Evolutionary conservation across 73 alveolate genomes (phyloP), one percentile per base, ranked within the genome.

Genomic region (Paramecium sexaurelia): DNA sequence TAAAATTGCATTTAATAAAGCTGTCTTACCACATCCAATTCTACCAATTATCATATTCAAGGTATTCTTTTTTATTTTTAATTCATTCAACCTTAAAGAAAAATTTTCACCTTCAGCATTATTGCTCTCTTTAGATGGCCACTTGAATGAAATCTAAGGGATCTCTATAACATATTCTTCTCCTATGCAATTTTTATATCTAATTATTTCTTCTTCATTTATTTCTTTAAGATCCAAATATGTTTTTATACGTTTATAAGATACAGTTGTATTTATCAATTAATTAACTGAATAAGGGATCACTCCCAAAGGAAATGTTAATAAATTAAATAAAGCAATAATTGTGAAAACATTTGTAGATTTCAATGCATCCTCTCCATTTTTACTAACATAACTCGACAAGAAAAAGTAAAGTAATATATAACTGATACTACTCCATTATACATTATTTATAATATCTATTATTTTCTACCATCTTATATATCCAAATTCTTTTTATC

Each of bases 11-110:
- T 88, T 75, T 26, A 88, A 68, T 17, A 88, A 71, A 13, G 94
- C 94, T 20, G 91, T 56, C 75, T 88, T 88, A 1, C 94, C 94
- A 39, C 87, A 69, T 13, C 94, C 94, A 9, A 88, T 88, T 71
- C 87, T 36, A 11, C 94, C 94, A 5, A 88, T 69, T 40, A 88
- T 88, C 69, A 88, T 88, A 26, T 75, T 24, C 1, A 88, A 24
- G 15, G 85, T 57, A 10, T 66, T 66, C 35, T 47, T 88, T 13
- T 69, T 66, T n/a, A 88, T 69, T 41, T 75, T 37, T 9, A 88
- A 17, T 17, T 40, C 89, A 22, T 5, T 32, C 24, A 88, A 27
- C n/a, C 6, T 88, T n/a, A 88, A 69, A 11, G 68, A 33, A 17
- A 88, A 61, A 1, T 2, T 43, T 24, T 17, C 35, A 35, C 20